Conservation (phyloP, 2,329 filamentous ascomycete species). For the Tolypocladium ophioglossoides region DNA sequence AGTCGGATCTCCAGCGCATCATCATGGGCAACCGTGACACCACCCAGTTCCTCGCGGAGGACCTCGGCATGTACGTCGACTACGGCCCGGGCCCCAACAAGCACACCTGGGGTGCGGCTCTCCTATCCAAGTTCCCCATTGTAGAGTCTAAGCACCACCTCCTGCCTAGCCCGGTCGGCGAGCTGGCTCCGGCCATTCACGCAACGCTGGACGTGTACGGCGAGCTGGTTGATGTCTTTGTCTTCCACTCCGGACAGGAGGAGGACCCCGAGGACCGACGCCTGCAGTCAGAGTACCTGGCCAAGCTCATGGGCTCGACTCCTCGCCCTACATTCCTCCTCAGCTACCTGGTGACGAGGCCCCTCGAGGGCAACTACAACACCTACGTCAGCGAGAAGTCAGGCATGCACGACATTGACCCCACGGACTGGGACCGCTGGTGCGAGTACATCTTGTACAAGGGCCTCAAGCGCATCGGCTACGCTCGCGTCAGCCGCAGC, state of each 20-base stretch:
- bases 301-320: conserved; percentile 77
- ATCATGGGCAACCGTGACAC: conserved; percentile 99
- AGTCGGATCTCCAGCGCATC: conserved; percentile 89
- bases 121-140: conserved; percentile 96
- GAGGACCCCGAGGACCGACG: conserved; percentile 89
- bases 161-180: conserved; percentile 83
- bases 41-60: conserved; percentile 89
- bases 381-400: conserved; percentile 79
- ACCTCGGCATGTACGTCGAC: conserved; percentile 97
- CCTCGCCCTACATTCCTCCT: conserved; percentile 74
- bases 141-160: conserved; percentile 94
- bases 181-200: conserved; percentile 90
- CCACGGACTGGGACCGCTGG: conserved; percentile 91
- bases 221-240: conserved; percentile 81
- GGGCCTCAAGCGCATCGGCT: conserved; percentile 72
- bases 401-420: conserved; percentile 93
- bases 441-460: conserved; percentile 99
- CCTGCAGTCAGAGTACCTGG: conserved; percentile 75
- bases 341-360: conserved; percentile 86
- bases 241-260: conserved; percentile 98
- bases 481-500: conserved; percentile 77
- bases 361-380: conserved; percentile 89
- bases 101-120: conserved; percentile 90
- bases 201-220: conserved; percentile 94
- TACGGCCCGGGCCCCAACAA: conserved; percentile 97